Evolutionary conservation across 139 green algal species (phyloP).

Genomic region (Edaphochlamys debaryana): DNA sequence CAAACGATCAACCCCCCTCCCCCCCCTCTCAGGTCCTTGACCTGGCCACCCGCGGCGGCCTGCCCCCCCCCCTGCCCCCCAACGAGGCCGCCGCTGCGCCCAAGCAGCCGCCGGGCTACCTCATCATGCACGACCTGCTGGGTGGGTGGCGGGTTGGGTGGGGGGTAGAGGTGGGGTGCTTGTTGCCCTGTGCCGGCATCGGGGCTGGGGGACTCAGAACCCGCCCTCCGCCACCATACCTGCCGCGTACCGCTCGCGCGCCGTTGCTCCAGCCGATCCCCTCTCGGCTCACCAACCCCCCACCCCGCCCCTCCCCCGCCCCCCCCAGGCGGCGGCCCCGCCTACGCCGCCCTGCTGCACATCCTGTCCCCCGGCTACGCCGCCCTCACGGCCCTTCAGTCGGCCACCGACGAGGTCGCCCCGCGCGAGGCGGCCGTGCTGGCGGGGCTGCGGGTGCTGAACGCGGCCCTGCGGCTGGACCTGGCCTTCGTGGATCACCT

Average conservation of each 20-base stretch:
- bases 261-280: no score
- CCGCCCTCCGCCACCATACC: no score
- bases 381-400: constrained; percentile 39
- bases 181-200: no score
- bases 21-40: constrained; percentile 48
- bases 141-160: not conserved
- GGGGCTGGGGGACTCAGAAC: no score
- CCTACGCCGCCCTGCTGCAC: constrained; percentile 51
- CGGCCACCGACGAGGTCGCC: constrained; percentile 31
- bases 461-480: constrained; percentile 61
- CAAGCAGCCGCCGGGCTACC: constrained; percentile 42
- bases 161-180: not conserved
- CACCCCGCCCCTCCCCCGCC: no score
- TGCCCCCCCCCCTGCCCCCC: constrained; percentile 25
- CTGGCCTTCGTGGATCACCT: constrained; percentile 18
- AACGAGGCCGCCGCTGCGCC: constrained; percentile 38
- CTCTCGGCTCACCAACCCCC: no score
- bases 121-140: constrained; percentile 78
- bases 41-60: constrained; percentile 31
- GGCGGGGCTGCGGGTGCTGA: constrained; percentile 68
- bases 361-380: constrained; percentile 59
- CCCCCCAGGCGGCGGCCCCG: constrained; percentile 30
- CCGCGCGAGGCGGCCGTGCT: constrained; percentile 55
- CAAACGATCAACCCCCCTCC: no score
- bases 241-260: no score